Conservation (phyloP, 441 rosid species). For the Adansonia grandidieri region DNA sequence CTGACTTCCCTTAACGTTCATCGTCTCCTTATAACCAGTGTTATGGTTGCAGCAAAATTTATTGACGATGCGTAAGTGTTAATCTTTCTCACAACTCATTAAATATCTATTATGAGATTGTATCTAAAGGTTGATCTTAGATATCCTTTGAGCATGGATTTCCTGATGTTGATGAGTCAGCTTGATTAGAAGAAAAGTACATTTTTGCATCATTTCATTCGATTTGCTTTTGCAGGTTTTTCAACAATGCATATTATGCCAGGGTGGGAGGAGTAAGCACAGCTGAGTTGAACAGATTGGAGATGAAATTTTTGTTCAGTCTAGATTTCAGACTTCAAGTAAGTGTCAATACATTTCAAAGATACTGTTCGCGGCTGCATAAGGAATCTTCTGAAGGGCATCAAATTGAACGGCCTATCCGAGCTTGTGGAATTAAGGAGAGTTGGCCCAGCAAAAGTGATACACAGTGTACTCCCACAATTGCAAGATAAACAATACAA, state of each 20-base stretch:
- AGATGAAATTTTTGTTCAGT: slow-evolving; percentile 75
- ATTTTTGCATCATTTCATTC: background rate
- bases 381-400: slow-evolving; percentile 51
- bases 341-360: slow-evolving; percentile 56
- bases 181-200: slow-evolving; percentile 1
- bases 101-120: background rate
- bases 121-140: background rate
- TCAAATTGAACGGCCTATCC: slow-evolving; percentile 56
- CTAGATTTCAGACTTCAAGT: slow-evolving; percentile 85
- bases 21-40: slow-evolving; percentile 77
- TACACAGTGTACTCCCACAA: slow-evolving; percentile 49
- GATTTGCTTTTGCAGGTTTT: slow-evolving; percentile 55
- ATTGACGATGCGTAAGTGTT: slow-evolving; percentile 70
- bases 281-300: slow-evolving; percentile 75
- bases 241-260: slow-evolving; percentile 86
- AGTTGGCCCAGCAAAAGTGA: slow-evolving; percentile 62
- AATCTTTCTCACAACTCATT: background rate
- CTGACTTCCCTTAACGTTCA: slow-evolving; percentile 74
- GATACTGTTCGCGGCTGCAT: slow-evolving; percentile 64
- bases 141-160: background rate
- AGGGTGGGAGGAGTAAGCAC: slow-evolving; percentile 92
- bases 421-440: slow-evolving; percentile 56
- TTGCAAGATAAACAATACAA: slow-evolving; percentile 45
- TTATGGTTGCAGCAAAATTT: slow-evolving; percentile 80
- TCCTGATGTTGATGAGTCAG: background rate